phyloP scores from a whole-genome alignment of 208 protist species.

The Wallacemonas rigidus region DNA sequence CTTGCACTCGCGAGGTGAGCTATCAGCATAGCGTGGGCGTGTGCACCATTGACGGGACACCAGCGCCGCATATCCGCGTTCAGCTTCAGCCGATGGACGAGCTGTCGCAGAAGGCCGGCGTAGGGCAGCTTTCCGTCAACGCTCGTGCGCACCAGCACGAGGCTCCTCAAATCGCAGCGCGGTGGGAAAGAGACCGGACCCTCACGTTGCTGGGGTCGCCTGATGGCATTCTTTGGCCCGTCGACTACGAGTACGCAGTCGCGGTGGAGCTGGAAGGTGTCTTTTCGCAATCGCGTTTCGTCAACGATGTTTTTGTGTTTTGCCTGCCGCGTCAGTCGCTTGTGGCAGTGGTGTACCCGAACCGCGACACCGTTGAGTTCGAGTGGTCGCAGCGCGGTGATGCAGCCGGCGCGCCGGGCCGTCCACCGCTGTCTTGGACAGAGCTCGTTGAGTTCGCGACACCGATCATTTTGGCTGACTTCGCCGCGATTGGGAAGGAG shows the following conservation, averaged over 20 bases:
- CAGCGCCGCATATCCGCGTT: conserved; percentile 56
- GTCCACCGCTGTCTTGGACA: conserved; percentile 48
- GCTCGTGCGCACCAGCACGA: conserved; percentile 18
- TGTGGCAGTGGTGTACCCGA: conserved; percentile 83
- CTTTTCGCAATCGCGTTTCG: conserved; percentile 76
- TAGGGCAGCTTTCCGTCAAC: conserved; percentile 58
- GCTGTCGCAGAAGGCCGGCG: conserved; percentile 49
- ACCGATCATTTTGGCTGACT: conserved; percentile 62
- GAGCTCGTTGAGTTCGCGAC: conserved; percentile 65
- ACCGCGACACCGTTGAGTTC: conserved; percentile 84
- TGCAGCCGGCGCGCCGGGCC: neutral
- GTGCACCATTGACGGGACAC: conserved; percentile 71
- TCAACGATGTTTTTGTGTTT: conserved; percentile 87
- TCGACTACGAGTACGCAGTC: conserved; percentile 72
- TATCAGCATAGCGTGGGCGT: conserved; percentile 76
- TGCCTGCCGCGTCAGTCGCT: conserved; percentile 71
- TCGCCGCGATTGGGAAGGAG: conserved; percentile 51
- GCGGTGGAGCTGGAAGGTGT: conserved; percentile 71
- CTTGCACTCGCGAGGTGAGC: conserved; percentile 79
- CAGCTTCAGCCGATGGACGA: conserved; percentile 56
- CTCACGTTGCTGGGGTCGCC: conserved; percentile 66
- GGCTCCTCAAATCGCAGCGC: conserved; percentile 63
- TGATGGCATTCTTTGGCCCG: conserved; percentile 78
- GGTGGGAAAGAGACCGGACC: conserved; percentile 61
- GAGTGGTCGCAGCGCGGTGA: conserved; percentile 51